Evolutionary conservation across 1,139 yeast species (phyloP), one percentile per base, ranked within the genome.

Genomic region (Protomyces gravidus): DNA sequence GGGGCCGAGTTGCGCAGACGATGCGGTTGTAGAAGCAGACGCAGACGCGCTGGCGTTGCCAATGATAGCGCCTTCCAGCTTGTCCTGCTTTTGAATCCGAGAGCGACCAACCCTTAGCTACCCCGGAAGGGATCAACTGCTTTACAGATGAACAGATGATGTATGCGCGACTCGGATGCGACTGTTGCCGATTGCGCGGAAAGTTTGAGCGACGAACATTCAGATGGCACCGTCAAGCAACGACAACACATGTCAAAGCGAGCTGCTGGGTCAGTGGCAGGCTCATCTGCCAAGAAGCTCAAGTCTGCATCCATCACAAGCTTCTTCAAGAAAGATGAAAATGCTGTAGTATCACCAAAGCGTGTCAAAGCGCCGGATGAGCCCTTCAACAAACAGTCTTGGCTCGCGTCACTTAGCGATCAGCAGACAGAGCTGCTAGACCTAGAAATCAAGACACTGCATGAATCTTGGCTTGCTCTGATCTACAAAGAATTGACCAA

Each of bases 401-500:
- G 59, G 59, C 42, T 55, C 21, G 49, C 19, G 3, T 13, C 50
- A 7, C 36, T 55, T 27, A 39, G 26, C 3, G 39, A 23, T 5
- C 7, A 45, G 23, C 33, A 55, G 11, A 36, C 19, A 15, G 59
- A 55, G 21, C 53, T 55, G 13, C 49, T 55, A 6, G 42, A 45
- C 25, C 76, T 87, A 6, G 98, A 92, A 70, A 80, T 89, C 48
- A 69, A 75, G 1, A 79, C 87, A 0, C 73, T 92, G 64, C 92
- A 88, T 65, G 80, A 80, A 5, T 76, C 88, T 0, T 92, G 98
- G 98, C 79, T 92, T 25, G 78, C 79, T 1, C 77, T 79, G 7
- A 76, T 92, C 17, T 81, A 84, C 68, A 70, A 75, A 33, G 96
- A 92, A 67, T 76, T 92, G 60, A 85, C 87, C 30, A 87, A 89